phyloP scores from a whole-genome alignment of 2,329 filamentous ascomycete species.

The Fusarium robinianum region DNA sequence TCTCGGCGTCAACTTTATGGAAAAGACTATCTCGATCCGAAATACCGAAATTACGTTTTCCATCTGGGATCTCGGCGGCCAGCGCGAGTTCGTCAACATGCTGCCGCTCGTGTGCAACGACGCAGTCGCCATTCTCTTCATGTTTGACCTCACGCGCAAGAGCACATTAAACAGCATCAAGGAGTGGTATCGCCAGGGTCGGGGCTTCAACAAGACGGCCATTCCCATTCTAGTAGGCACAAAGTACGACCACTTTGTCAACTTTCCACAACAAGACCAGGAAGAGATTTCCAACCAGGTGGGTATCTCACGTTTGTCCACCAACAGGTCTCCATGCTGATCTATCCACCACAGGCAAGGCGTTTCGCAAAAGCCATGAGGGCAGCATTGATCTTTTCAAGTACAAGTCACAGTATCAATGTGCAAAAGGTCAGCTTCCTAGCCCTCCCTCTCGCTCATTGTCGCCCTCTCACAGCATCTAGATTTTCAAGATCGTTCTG shows the following conservation, averaged over 20 bases:
- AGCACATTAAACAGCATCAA: slow-evolving; percentile 99
- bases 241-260: slow-evolving; percentile 99
- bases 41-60: slow-evolving; percentile 99
- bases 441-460: not conserved
- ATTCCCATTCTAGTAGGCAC: slow-evolving; percentile 97
- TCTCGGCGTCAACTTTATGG: slow-evolving; percentile 99
- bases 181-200: slow-evolving; percentile 97
- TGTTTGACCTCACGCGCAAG: slow-evolving; percentile 98
- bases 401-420: slow-evolving; percentile 98
- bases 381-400: slow-evolving; percentile 95
- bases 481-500: slow-evolving; percentile 99
- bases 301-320: slow-evolving; percentile 26
- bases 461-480: slow-evolving; percentile 15
- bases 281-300: slow-evolving; percentile 98
- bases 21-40: slow-evolving; percentile 98
- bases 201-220: slow-evolving; percentile 99
- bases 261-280: slow-evolving; percentile 95
- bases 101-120: slow-evolving; percentile 98
- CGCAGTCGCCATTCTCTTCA: slow-evolving; percentile 97
- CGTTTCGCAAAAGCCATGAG: slow-evolving; percentile 99
- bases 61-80: slow-evolving; percentile 97
- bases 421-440: slow-evolving; percentile 78
- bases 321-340: not conserved
- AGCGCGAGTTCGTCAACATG: slow-evolving; percentile 99
- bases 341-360: slow-evolving; percentile 66